phyloP scores from a whole-genome alignment of 2,329 filamentous ascomycete species.

The Trichoderma polysporum region DNA sequence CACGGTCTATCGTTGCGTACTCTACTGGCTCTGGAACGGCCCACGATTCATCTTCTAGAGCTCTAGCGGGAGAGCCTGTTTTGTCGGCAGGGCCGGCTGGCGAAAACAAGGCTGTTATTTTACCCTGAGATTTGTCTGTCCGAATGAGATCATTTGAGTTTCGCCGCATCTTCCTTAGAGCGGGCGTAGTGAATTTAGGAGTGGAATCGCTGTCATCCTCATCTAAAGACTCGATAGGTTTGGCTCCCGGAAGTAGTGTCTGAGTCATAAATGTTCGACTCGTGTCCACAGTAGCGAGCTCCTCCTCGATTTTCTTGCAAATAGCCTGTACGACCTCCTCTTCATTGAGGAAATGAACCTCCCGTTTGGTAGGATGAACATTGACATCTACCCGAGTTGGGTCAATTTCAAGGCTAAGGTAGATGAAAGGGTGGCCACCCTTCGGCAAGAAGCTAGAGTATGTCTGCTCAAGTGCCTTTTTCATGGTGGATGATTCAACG shows the following conservation, averaged over 20 bases:
- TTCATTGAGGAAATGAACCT: slow-evolving; percentile 96
- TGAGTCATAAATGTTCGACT: slow-evolving; percentile 95
- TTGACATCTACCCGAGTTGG: slow-evolving; percentile 94
- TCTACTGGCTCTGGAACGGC: slow-evolving; percentile 53
- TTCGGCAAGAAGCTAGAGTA: slow-evolving; percentile 89
- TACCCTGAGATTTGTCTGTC: slow-evolving; percentile 83
- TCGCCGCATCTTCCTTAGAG: slow-evolving; percentile 41
- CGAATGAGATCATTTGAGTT: slow-evolving; percentile 77
- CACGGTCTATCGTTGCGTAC: slow-evolving; percentile 71
- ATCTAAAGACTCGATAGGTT: slow-evolving; percentile 27
- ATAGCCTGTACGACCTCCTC: slow-evolving; percentile 91
- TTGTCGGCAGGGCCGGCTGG: slow-evolving; percentile 46
- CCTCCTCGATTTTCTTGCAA: slow-evolving; percentile 74
- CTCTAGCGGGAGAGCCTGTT: slow-evolving; percentile 8
- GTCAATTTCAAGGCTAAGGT: slow-evolving; percentile 89
- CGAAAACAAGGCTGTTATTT: slow-evolving; percentile 91
- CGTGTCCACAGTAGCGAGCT: slow-evolving; percentile 83
- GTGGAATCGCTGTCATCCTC: slow-evolving; percentile 31
- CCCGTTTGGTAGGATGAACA: slow-evolving; percentile 92
- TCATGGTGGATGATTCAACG: slow-evolving; percentile 85
- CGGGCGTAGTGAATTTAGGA: slow-evolving; percentile 36
- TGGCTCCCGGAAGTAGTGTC: slow-evolving; percentile 73
- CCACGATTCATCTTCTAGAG: slow-evolving; percentile 36
- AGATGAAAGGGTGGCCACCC: slow-evolving; percentile 89
- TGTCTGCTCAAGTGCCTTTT: slow-evolving; percentile 86